Base-by-base conservation (phyloP, 192 early-diverging fungal species). In the Linnemannia exigua region DNA sequence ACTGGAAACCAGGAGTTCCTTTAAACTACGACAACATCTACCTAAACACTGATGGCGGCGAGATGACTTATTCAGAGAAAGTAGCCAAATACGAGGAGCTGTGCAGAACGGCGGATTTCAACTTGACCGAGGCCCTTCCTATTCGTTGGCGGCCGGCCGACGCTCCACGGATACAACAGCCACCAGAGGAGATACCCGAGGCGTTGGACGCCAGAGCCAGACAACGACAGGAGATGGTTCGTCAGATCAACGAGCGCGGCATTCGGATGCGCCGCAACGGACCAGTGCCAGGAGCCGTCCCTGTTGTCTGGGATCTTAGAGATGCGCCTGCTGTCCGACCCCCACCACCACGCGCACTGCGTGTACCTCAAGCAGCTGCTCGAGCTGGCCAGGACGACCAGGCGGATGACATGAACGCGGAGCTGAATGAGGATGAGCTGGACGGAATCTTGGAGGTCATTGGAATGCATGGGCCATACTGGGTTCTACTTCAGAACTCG, bases 361-460 rank as follows among this genome's bases (percentile, higher is more conserved):
- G 36, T 35, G 61, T 66, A 51, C 38, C 44, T 19, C 25, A 5
- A 7, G 74, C 67, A 20, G 67, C 54, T 22, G 31, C 5, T 44
- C 58, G 22, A 2, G 87, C 88, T 19, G 89, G 84, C 9, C 88
- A 85, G n/a, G 90, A 90, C 22, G 58, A 63, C 22, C 52, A 54
- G 14, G 58, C 58, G 1, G 58, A 31, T 31, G 76, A 79, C 19
- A 72, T 77, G 12, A 36, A 58, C 8, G 72, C 52, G 5, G 91
- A 93, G 75, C 75, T 89, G 70, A 88, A 89, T 25, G 93, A 90
- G 71, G 95, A 95, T 41, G 94, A 91, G 28, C 87, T 93, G 12
- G 94, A 96, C 54, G 95, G 93, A 7, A 88, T 96, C n/a, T 79
- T 98, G 44, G 98, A 98, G 68, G 93, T 96, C n/a, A 90, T 99